phyloP scores from a whole-genome alignment of 805 yeast species.

The Candida nanaspora region DNA sequence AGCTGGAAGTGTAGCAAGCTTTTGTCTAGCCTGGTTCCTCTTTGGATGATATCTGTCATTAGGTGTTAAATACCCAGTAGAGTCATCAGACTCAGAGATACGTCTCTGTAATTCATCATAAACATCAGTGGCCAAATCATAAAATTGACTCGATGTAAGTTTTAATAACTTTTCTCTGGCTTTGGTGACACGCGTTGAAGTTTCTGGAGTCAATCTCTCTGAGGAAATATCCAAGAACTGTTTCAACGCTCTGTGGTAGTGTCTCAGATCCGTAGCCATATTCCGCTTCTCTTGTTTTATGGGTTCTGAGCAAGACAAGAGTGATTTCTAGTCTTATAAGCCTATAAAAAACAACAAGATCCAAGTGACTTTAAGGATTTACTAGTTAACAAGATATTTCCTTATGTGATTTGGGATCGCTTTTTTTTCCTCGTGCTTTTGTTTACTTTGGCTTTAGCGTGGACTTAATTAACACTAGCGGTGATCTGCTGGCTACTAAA shows the following conservation, averaged over 20 bases:
- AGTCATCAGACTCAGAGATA: constrained; percentile 44
- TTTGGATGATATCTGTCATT: constrained; percentile 78
- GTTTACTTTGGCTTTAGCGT: too few species aligned
- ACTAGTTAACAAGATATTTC: too few species aligned
- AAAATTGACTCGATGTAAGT: constrained; percentile 74
- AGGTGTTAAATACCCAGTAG: constrained; percentile 57
- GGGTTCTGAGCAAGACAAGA: too few species aligned
- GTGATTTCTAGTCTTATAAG: too few species aligned
- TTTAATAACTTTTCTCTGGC: constrained; percentile 83
- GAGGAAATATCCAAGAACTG: constrained; percentile 44
- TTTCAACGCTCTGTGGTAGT: constrained; percentile 41
- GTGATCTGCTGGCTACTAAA: too few species aligned
- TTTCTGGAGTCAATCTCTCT: constrained; percentile 34
- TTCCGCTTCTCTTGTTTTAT: too few species aligned
- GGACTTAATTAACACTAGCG: too few species aligned
- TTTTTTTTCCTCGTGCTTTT: too few species aligned
- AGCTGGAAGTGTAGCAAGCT: constrained; percentile 76
- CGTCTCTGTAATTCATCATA: constrained; percentile 88
- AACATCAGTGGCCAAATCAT: constrained; percentile 89
- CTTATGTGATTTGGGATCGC: too few species aligned
- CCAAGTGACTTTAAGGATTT: too few species aligned
- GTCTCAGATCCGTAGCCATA: constrained; percentile 11
- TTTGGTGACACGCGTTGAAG: constrained; percentile 59
- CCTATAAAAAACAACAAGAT: too few species aligned
- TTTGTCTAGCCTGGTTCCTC: constrained; percentile 92